Evolutionary conservation across 441 rosid genomes (phyloP), one percentile per base, ranked within the genome.

Genomic region (Gossypium davidsonii): DNA sequence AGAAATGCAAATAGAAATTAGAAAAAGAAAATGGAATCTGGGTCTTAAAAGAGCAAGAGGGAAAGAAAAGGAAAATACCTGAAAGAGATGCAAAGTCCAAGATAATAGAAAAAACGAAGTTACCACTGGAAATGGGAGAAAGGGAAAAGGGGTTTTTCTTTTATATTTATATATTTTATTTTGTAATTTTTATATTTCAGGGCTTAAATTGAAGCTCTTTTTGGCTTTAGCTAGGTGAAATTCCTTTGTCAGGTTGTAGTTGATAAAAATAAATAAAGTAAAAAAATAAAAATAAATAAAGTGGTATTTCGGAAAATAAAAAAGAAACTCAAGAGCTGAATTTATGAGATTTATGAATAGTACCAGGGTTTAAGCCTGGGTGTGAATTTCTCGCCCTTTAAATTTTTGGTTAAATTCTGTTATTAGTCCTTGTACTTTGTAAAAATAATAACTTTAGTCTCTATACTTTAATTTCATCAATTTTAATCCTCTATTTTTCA

Each of bases 41-140:
- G 67, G 51, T 12, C 7, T 44, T 6, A 23, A 28, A 58, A 58
- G 17, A 58, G 15, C 0, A 18, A 15, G 6, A 15, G 59, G 20
- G 2, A n/a, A 58, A 14, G n/a, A 72, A 23, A n/a, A 0, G 58
- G 1, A 15, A 9, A 6, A 73, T 28, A 28, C 79, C 77, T 79
- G 73, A 46, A 62, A 76, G 56, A 26, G 23, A 48, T 15, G 70
- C 28, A 62, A 74, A 56, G 65, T 76, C 51, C 17, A n/a, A 39
- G 44, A 37, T 66, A 11, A 21, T 39, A 57, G 21, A 67, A 60
- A 37, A 39, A 25, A 11, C 34, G 10, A 28, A 77, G 64, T 12
- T 67, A 17, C 74, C 15, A 23, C 2, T 58, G 62, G 2, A 58
- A 23, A 58, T 58, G 28, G 62, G n/a, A 58, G 37, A 12, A 26